These are phyloP conservation scores for Globisporangium cystogenes DNA, from an alignment of 352 stramenopile genomes.

Conservation along the genomic window DNA sequence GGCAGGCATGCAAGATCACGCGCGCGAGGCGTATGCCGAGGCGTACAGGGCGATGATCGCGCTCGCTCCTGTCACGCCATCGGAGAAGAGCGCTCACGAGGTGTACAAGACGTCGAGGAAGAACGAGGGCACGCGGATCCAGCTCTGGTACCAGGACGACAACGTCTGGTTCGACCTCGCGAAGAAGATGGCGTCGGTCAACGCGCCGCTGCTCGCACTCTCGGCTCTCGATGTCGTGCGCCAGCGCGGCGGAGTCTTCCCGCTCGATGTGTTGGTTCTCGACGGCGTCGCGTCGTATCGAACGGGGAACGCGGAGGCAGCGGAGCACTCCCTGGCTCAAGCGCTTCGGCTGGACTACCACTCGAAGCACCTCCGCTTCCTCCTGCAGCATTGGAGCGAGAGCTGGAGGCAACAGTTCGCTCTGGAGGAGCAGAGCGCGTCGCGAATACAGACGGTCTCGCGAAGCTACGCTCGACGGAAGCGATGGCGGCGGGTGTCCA, in stretches of 20 bases:
- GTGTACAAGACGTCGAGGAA: conserved; percentile 64
- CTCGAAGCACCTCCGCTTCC: conserved; percentile 36
- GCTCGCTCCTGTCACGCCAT: conserved; percentile 33
- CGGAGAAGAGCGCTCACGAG: conserved; percentile 48
- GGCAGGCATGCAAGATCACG: conserved; percentile 30
- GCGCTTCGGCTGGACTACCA: conserved; percentile 40
- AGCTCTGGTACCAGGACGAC: conserved; percentile 52
- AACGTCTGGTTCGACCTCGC: conserved; percentile 60
- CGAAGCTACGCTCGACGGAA: conserved; percentile 14
- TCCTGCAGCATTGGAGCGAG: conserved; percentile 30
- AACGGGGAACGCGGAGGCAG: conserved; percentile 20
- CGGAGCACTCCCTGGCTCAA: conserved; percentile 22
- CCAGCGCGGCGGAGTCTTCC: conserved; percentile 9
- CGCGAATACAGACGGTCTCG: conserved; percentile 25
- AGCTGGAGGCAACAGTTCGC: conserved; percentile 38
- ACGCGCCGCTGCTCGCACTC: conserved; percentile 41
- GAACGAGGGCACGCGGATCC: conserved; percentile 45
- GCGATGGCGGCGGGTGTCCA: conserved; percentile 13
- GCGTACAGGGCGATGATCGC: conserved; percentile 53
- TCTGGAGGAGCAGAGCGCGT: conserved; percentile 27
- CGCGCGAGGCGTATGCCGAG: conserved; percentile 40
- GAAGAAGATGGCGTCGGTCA: conserved; percentile 30
- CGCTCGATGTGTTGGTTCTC: conserved; percentile 29
- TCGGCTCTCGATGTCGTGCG: conserved; percentile 22
- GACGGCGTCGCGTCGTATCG: conserved; percentile 38